Base-by-base conservation (phyloP, 768 basidiomycete species). In the Boletus eberwhitei region DNA sequence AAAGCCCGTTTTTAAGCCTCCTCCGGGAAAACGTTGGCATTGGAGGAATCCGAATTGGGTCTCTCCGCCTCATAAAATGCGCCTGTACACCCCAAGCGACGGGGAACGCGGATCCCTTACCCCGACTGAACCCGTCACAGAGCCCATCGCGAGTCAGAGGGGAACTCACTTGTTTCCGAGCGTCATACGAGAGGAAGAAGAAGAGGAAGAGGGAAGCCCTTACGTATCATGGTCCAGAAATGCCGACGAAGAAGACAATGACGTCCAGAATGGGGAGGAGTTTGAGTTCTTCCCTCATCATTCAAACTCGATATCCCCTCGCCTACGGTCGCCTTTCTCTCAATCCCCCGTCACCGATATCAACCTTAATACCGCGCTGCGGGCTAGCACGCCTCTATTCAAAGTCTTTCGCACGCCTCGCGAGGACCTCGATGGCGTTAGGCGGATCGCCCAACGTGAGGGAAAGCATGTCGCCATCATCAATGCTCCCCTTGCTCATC, bases 21-120 rank as follows among this genome's bases (percentile, higher is more conserved):
- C 70, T 34, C 65, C 65, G 1, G 71, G 71, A 41, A 29, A 62
- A 11, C 60, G 61, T 17, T 71, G 70, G 70, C 70, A 73, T 43
- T 71, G 70, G 70, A 70, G 50, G 44, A 71, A 71, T 50, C 70
- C 70, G 4, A 71, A 71, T 34, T 71, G 70, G 70, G 54, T 66
- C 29, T 73, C 70, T 26, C 70, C 70, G 1, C 67, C 70, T 36
- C 65, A 50, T 31, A 69, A 70, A 42, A 57, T 50, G 59, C 67
- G 64, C 19, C 38, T 61, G 13, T 51, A 64, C 35, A 65, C 58
- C 24, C 69, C 63, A 6, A 58, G 54, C n/a, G 58, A 64, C 5
- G 37, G 53, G 13, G 69, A 66, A 14, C 57, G 59, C 19, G 59
- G 39, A 9, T 71, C 70, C 11, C 65, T 71, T 37, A 35, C 69